A percentile compares a stretch with the other conserved stretches of the same genome.
Evolutionary conservation across 257 asterid species (phyloP).

Genomic region (Leptodermis oblonga): DNA sequence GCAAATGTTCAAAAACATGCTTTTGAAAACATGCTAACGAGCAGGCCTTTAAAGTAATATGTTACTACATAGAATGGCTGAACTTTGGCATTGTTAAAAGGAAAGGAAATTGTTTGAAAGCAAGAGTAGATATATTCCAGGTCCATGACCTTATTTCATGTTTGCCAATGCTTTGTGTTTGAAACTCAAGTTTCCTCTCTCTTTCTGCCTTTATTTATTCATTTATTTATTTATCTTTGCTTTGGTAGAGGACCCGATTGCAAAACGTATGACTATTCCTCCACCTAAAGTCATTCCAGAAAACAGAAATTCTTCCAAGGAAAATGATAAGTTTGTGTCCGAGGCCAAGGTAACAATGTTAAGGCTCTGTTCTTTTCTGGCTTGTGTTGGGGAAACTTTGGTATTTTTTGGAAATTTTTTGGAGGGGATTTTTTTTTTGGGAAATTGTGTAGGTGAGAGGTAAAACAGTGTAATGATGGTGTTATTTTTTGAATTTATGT

Average conservation of each 20-base stretch:
- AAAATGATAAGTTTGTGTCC: constrained; percentile 28
- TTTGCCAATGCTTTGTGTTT: not conserved
- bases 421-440: too few relatives aligned
- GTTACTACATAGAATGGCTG: not conserved
- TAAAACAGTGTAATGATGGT: too few relatives aligned
- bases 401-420: too few relatives aligned
- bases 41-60: too few relatives aligned
- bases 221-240: constrained; percentile 16
- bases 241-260: constrained; percentile 79
- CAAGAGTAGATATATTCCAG: not conserved
- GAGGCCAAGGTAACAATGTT: constrained; percentile 12
- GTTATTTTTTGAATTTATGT: too few relatives aligned
- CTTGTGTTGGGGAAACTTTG: too few relatives aligned
- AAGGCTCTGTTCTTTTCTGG: too few relatives aligned
- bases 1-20: too few relatives aligned
- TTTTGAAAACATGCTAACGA: too few relatives aligned
- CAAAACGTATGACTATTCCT: constrained; percentile 43
- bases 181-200: constrained; percentile 15
- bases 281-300: constrained; percentile 45
- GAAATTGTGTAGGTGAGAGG: too few relatives aligned
- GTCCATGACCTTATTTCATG: not conserved
- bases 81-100: not conserved
- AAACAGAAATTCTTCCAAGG: constrained; percentile 28
- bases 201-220: constrained; percentile 7
- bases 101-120: not conserved